These are phyloP conservation scores for Tolypocladium cylindrosporum DNA, from an alignment of 2,329 filamentous ascomycete species.

Conservation along the genomic window DNA sequence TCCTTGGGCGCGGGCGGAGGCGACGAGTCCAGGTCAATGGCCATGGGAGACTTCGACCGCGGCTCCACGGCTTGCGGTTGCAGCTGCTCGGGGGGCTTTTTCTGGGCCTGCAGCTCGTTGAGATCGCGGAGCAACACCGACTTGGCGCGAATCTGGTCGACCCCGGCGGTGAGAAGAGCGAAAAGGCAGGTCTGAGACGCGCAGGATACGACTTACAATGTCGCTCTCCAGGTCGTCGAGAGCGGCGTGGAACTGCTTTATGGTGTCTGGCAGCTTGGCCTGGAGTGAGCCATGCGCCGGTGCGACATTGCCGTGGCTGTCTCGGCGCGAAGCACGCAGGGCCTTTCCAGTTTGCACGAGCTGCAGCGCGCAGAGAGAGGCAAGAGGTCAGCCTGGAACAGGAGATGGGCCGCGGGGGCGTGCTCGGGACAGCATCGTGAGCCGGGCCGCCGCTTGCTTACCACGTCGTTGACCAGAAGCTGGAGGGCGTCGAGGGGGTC, in stretches of 20 bases:
- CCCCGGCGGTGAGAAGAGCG: neutral
- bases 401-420: neutral
- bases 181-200: neutral
- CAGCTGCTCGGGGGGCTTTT: conserved; percentile 9
- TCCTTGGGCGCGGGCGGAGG: conserved; percentile 14
- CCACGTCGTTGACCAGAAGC: conserved; percentile 43
- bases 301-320: conserved; percentile 28
- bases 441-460: conserved; percentile 22
- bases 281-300: conserved; percentile 22
- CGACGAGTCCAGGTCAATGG: conserved; percentile 26
- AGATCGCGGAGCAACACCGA: conserved; percentile 45
- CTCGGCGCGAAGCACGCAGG: conserved; percentile 36
- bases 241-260: conserved; percentile 38
- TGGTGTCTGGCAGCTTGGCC: conserved; percentile 35
- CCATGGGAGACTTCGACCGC: conserved; percentile 24
- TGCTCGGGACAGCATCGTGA: neutral
- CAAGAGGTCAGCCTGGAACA: neutral
- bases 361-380: conserved; percentile 21
- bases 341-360: conserved; percentile 51
- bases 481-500: conserved; percentile 39
- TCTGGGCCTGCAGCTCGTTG: conserved; percentile 23
- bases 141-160: conserved; percentile 34
- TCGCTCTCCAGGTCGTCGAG: conserved; percentile 48
- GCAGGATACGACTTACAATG: conserved; percentile 34
- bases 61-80: conserved; percentile 20